Evolutionary conservation across 352 stramenopile genomes (phyloP).

Genomic region (Phytophthora colocasiae): DNA sequence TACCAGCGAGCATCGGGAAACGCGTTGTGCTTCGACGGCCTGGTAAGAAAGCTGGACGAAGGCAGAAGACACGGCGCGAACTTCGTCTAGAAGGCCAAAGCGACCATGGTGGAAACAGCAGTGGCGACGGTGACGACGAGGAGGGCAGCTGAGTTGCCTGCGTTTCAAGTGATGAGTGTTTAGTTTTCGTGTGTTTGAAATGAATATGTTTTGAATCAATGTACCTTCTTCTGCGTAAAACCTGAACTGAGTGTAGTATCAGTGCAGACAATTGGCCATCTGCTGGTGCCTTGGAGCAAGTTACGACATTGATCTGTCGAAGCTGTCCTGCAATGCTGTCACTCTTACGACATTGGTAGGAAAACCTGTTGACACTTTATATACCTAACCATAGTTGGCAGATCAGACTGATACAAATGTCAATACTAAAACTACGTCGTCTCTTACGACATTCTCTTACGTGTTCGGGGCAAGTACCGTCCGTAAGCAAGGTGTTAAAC

Average conservation of each 20-base stretch:
- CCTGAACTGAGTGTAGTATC: neutral
- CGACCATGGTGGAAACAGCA: neutral
- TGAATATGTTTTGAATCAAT: neutral
- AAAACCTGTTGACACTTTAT: constrained; percentile 4
- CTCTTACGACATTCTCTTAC: too few species aligned
- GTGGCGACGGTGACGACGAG: neutral
- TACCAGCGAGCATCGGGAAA: neutral
- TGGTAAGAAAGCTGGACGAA: neutral
- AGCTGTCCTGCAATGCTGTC: neutral
- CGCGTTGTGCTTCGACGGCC: neutral
- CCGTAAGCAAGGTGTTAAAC: too few species aligned
- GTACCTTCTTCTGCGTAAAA: neutral
- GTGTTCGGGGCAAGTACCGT: too few species aligned
- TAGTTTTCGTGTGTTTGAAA: neutral
- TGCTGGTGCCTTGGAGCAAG: neutral
- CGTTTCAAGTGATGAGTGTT: neutral
- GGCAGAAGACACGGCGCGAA: neutral
- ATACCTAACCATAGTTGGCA: neutral
- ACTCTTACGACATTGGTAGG: neutral
- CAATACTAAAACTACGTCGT: too few species aligned
- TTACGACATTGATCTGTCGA: neutral
- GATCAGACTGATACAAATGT: too few species aligned
- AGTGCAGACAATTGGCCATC: neutral
- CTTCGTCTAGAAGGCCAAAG: neutral
- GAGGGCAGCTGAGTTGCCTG: too few species aligned